phyloP scores from a whole-genome alignment of 495 filamentous ascomycete genomes.

The Tuber aestivum region DNA sequence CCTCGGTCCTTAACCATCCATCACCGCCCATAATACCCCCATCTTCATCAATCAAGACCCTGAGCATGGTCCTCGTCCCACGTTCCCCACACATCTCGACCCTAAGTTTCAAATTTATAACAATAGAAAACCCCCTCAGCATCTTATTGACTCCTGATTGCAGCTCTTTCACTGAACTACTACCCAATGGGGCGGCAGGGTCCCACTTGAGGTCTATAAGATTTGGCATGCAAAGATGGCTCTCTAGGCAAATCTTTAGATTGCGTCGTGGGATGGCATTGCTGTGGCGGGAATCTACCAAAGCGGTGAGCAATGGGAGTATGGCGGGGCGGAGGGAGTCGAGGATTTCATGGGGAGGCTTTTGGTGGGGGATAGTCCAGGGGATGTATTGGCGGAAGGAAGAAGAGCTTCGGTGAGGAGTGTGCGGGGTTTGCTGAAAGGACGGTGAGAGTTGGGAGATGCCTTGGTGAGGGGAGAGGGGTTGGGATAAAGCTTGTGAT shows the following conservation, averaged over 20 bases:
- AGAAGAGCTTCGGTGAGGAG: not conserved
- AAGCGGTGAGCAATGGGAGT: not conserved
- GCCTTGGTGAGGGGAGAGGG: not conserved
- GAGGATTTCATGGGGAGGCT: not conserved
- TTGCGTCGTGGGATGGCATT: conserved; percentile 1
- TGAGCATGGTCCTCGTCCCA: not conserved
- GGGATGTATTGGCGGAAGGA: not conserved
- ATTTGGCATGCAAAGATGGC: not conserved
- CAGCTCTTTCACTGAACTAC: not conserved
- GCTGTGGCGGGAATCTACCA: not conserved
- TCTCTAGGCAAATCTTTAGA: conserved; percentile 3
- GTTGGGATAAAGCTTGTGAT: not conserved
- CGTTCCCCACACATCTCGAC: not conserved
- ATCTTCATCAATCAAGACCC: not conserved
- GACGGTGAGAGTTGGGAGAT: conserved; percentile 1
- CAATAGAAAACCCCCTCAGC: not conserved
- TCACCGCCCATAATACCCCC: not conserved
- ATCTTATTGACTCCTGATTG: not conserved
- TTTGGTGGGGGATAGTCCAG: not conserved
- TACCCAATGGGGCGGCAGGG: not conserved
- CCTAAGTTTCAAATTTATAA: not conserved
- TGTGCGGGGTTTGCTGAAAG: not conserved
- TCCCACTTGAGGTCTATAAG: conserved; percentile 4
- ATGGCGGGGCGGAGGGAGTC: not conserved
- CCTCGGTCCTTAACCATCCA: not conserved